These are phyloP conservation scores for Trichoderma brevicompactum DNA, from an alignment of 2,329 filamentous ascomycete genomes.

Conservation along the genomic window DNA sequence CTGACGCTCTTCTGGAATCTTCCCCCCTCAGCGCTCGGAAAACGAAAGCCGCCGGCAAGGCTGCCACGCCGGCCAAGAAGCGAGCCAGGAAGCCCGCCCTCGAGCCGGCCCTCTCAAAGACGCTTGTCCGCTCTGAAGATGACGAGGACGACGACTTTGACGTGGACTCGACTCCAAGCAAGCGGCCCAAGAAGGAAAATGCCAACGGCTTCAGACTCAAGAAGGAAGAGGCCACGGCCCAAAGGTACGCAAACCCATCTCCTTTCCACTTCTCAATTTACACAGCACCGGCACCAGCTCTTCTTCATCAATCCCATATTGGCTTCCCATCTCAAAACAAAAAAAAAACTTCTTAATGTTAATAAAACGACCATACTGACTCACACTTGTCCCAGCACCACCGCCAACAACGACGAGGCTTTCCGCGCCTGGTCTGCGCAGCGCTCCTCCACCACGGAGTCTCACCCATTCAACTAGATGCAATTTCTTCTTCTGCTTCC, in stretches of 20 bases:
- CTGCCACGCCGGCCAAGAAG: slow-evolving; percentile 31
- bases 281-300: background rate
- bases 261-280: background rate
- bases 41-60: slow-evolving; percentile 24
- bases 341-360: too few relatives aligned
- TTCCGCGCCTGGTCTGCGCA: background rate
- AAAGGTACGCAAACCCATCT: slow-evolving; percentile 1
- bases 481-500: background rate
- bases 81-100: slow-evolving; percentile 26
- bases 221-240: slow-evolving; percentile 18
- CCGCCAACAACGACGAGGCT: background rate
- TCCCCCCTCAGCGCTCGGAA: slow-evolving; percentile 8
- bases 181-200: slow-evolving; percentile 41
- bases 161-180: slow-evolving; percentile 33
- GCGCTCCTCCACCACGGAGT: background rate
- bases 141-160: slow-evolving; percentile 33
- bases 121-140: slow-evolving; percentile 8
- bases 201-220: slow-evolving; percentile 33
- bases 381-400: background rate
- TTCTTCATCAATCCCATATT: too few relatives aligned
- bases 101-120: background rate
- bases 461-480: background rate
- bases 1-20: slow-evolving; percentile 13
- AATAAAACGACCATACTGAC: background rate
- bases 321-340: background rate